phyloP scores from a whole-genome alignment of 164 flowering plant genomes.

The Litsea cubeba region DNA sequence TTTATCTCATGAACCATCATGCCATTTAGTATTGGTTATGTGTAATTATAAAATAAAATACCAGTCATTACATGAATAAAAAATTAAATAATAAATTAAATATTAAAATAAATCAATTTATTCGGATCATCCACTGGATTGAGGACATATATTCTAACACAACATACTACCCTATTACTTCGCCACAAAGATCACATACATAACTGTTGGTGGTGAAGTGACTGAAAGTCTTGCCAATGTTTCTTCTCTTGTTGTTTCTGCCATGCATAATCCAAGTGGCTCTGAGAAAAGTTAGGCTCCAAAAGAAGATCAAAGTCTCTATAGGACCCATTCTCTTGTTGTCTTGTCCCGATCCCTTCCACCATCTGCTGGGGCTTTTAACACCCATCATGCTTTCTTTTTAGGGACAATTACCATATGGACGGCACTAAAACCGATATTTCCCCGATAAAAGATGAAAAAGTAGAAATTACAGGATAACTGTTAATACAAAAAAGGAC shows the following conservation, averaged over 20 bases:
- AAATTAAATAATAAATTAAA: too few relatives aligned
- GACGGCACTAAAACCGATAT: too few relatives aligned
- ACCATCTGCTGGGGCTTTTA: slow-evolving; percentile 92
- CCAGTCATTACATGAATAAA: too few relatives aligned
- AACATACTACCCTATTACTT: slow-evolving; percentile 84
- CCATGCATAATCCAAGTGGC: slow-evolving; percentile 76
- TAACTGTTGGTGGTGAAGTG: slow-evolving; percentile 91
- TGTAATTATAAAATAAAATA: too few relatives aligned
- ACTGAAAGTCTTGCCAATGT: slow-evolving; percentile 56
- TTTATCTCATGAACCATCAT: too few relatives aligned
- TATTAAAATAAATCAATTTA: too few relatives aligned
- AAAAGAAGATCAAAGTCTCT: slow-evolving; percentile 72
- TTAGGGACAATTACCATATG: slow-evolving; percentile 59
- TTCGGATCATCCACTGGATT: too few relatives aligned
- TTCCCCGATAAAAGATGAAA: too few relatives aligned
- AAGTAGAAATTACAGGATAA: too few relatives aligned
- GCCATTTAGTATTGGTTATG: too few relatives aligned
- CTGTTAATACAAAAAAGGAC: too few relatives aligned
- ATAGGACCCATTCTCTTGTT: slow-evolving; percentile 82
- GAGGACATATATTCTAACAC: slow-evolving; percentile 18
- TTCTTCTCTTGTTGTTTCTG: slow-evolving; percentile 71
- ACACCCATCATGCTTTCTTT: slow-evolving; percentile 53
- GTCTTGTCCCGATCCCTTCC: slow-evolving; percentile 82
- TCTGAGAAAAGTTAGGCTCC: slow-evolving; percentile 61
- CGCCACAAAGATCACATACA: slow-evolving; percentile 66